Conservation (phyloP, 2,329 filamentous ascomycete genomes). For the Alternaria triticina region DNA sequence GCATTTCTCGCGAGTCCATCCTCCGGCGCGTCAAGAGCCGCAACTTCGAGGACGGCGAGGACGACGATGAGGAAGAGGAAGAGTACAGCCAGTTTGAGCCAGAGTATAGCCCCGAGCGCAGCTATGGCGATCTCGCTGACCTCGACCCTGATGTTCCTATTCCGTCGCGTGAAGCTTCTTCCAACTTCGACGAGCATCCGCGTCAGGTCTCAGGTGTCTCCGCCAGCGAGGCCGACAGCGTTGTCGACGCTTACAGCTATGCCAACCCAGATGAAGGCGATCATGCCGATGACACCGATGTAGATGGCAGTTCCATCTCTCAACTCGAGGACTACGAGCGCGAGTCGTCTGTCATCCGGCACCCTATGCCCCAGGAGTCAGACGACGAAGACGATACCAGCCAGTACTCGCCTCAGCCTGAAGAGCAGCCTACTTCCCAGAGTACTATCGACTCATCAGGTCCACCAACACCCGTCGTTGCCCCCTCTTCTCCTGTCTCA, state of each 20-base stretch:
- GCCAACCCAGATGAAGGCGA: constrained; percentile 65
- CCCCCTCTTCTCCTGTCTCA: constrained; percentile 34
- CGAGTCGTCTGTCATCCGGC: constrained; percentile 63
- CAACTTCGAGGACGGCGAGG: constrained; percentile 60
- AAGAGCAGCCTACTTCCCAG: constrained; percentile 43
- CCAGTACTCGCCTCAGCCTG: constrained; percentile 59
- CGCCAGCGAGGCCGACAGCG: constrained; percentile 59
- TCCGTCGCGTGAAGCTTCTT: constrained; percentile 78
- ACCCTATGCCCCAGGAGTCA: constrained; percentile 46
- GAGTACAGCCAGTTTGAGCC: constrained; percentile 39
- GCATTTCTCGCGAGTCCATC: constrained; percentile 93
- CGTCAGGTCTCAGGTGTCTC: constrained; percentile 67
- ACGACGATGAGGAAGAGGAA: constrained; percentile 56
- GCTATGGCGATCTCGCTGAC: constrained; percentile 57
- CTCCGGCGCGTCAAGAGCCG: constrained; percentile 80
- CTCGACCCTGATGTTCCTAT: constrained; percentile 90
- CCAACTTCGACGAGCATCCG: constrained; percentile 64
- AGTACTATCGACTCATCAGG: constrained; percentile 51
- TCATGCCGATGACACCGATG: constrained; percentile 58
- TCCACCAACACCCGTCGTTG: constrained; percentile 54
- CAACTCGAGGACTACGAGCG: constrained; percentile 51
- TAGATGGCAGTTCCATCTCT: constrained; percentile 60
- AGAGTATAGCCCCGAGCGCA: constrained; percentile 64
- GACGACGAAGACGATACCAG: constrained; percentile 63
- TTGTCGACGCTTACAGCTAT: constrained; percentile 66